These are phyloP conservation scores for Colletotrichum tropicicola DNA, from an alignment of 2,329 filamentous ascomycete species.

Conservation along the genomic window DNA sequence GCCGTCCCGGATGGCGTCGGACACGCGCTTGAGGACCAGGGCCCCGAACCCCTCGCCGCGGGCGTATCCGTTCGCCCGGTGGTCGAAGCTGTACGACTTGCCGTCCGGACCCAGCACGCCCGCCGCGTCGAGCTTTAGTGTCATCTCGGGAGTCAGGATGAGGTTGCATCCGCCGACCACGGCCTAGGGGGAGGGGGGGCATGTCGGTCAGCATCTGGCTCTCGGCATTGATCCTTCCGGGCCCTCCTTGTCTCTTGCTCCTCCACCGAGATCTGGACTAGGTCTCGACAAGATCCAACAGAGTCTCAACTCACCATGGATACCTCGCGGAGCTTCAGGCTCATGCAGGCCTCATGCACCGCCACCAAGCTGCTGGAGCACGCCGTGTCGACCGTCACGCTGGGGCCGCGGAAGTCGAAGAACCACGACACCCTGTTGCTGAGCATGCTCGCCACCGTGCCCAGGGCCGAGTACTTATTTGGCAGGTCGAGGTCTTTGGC, in stretches of 20 bases:
- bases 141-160: constrained; percentile 31
- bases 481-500: constrained; percentile 25
- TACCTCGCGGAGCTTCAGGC: constrained; percentile 26
- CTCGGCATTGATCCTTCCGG: not conserved
- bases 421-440: constrained; percentile 47
- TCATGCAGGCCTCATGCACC: constrained; percentile 39
- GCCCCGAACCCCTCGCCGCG: constrained; percentile 57
- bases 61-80: constrained; percentile 42
- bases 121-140: constrained; percentile 21
- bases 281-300: not conserved
- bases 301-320: constrained; percentile 27
- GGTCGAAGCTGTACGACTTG: constrained; percentile 42
- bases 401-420: constrained; percentile 44
- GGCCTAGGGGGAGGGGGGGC: no score
- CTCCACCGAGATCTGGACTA: no score
- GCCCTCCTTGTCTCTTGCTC: no score
- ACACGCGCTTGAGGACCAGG: constrained; percentile 60
- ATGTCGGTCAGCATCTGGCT: not conserved
- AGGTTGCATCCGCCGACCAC: constrained; percentile 36
- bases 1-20: constrained; percentile 52
- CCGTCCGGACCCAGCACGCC: constrained; percentile 39
- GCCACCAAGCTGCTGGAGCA: constrained; percentile 47
- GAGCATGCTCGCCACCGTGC: constrained; percentile 39
- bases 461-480: constrained; percentile 36
- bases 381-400: constrained; percentile 48